These are phyloP conservation scores for Dendrocalamus sinicus DNA, from an alignment of 176 grass and related monocot species.

Conservation along the genomic window DNA sequence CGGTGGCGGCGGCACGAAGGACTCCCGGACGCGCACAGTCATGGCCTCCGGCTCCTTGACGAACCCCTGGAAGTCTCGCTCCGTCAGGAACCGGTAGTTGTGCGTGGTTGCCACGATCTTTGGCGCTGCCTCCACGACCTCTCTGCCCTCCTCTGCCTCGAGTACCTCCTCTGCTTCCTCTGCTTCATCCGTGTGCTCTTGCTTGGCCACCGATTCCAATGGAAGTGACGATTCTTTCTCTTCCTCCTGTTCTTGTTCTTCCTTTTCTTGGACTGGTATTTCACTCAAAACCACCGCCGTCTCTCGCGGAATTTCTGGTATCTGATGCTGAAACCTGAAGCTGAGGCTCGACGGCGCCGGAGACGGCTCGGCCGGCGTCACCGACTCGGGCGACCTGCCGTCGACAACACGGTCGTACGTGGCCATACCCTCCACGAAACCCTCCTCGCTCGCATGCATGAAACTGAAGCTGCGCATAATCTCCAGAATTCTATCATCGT, in stretches of 20 bases:
- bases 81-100: constrained; percentile 68
- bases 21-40: constrained; percentile 68
- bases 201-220: not conserved
- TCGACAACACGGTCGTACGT: not conserved
- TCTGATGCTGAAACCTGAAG: constrained; percentile 80
- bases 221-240: constrained; percentile 1
- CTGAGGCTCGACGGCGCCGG: constrained; percentile 42
- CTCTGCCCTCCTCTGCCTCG: constrained; percentile 2
- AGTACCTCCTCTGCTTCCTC: constrained; percentile 42
- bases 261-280: not conserved
- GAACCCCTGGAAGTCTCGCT: constrained; percentile 76
- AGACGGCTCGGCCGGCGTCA: not conserved
- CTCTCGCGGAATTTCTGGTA: constrained; percentile 10
- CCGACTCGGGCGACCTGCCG: not conserved
- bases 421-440: constrained; percentile 12
- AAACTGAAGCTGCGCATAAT: constrained; percentile 65
- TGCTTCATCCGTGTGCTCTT: constrained; percentile 5
- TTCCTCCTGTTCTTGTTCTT: not conserved
- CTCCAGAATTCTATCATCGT: constrained; percentile 47
- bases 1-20: constrained; percentile 37
- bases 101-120: constrained; percentile 49
- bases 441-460: constrained; percentile 47
- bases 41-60: constrained; percentile 68
- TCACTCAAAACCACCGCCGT: not conserved
- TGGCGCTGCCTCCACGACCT: not conserved